Evolutionary conservation across 257 asterid species (phyloP), one percentile per base, ranked within the genome.

Genomic region (Penstemon newberryi): DNA sequence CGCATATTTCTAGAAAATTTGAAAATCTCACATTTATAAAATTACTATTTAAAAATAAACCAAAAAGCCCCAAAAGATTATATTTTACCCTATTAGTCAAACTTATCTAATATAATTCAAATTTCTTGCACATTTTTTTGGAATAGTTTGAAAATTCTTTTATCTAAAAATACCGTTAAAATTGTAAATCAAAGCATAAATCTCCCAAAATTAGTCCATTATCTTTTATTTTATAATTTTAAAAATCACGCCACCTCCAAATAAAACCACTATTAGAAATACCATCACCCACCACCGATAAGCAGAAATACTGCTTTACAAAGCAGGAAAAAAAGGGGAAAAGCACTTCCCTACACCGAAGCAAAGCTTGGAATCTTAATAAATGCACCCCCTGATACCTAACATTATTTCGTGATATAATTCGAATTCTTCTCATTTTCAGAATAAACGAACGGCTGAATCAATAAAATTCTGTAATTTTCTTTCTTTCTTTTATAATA

Each of bases 291-390:
- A 49, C 18, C 18, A 49, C 18, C 12, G n/a, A 54, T 6, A 0
- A 11, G n/a, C 7, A 12, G 39, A 47, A 10, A 7, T 10, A 37
- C 8, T 53, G 13, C 25, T 18, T 1, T 3, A 45, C 55, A 69
- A 10, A 67, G 11, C 59, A 52, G 51, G 43, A 40, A 37, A 19
- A 7, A 36, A 7, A 15, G 25, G 66, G 56, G 68, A 42, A 65
- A 59, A 55, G 77, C 42, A 70, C 74, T 7, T 66, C 63, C 59
- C 65, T 61, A 47, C 61, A 75, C 59, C 60, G 57, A 78, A 75
- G 77, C 67, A 73, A 82, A 73, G 82, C 60, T 77, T 82, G 61
- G 84, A 69, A 80, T 82, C 72, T 55, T 78, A 15, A 25, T 25
- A 25, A 46, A 57, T 41, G 12, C 71, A 42, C 52, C 71, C 63